phyloP scores from a whole-genome alignment of 768 basidiomycete species.

The Exidia glandulosa region DNA sequence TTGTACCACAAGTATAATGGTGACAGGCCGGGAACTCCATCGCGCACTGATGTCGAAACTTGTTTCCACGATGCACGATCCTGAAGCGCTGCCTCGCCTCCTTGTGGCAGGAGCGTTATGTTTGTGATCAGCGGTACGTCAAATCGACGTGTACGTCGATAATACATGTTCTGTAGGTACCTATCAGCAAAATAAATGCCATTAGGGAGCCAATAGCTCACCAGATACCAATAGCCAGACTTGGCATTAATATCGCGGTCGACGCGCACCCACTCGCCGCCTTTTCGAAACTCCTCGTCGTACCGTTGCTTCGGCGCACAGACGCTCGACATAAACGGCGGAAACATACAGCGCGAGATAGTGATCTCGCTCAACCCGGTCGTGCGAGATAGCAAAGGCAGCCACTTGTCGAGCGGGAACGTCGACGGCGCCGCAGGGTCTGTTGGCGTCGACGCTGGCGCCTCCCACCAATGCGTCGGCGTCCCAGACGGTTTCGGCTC shows the following conservation, averaged over 20 bases:
- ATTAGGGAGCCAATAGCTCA: not conserved
- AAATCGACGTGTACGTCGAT: conserved; percentile 73
- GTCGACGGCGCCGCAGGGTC: conserved; percentile 5
- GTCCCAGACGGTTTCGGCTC: conserved; percentile 1
- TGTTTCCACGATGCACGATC: conserved; percentile 50
- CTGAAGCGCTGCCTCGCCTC: conserved; percentile 35
- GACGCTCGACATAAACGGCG: conserved; percentile 45
- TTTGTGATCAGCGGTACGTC: conserved; percentile 73
- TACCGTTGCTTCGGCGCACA: conserved; percentile 61
- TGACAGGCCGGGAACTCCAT: conserved; percentile 45
- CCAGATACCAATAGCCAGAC: conserved; percentile 44
- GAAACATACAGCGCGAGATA: conserved; percentile 53
- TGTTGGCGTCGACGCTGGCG: conserved; percentile 6
- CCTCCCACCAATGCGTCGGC: not conserved
- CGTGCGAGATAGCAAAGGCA: not conserved
- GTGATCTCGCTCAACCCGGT: conserved; percentile 41
- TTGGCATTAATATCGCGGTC: conserved; percentile 64
- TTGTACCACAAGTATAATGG: conserved; percentile 74
- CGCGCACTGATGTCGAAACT: conserved; percentile 47
- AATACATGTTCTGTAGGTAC: conserved; percentile 44
- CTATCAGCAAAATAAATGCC: not conserved
- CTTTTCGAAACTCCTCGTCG: conserved; percentile 64
- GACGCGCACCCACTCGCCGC: conserved; percentile 82
- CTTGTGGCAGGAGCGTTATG: conserved; percentile 49
- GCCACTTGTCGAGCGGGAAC: conserved; percentile 42